Base-by-base conservation (phyloP, 1,284 basidiomycete genomes). In the Xerocomus minutiporus region DNA sequence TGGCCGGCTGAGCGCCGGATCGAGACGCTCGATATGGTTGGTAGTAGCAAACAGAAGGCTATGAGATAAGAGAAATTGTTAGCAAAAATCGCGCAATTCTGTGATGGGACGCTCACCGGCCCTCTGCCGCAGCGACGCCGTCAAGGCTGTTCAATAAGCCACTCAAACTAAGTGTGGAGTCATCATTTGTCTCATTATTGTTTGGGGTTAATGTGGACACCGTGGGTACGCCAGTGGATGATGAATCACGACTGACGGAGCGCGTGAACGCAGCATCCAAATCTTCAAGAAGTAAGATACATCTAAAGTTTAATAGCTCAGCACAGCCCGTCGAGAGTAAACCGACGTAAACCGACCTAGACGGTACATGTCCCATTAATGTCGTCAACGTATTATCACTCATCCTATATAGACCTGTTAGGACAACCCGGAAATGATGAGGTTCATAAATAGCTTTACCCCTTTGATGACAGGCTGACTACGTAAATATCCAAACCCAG, bases 401-500 rank as follows among this genome's bases (percentile, higher is more conserved):
- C 86, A 94, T 90, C 54, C 88, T 88, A 62, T 50, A 34, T 8
- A 31, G 12, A 51, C 20, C 26, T 36, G 54, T 66, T 48, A 66
- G 53, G 29, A 42, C 8, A 8, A 38, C 11, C 46, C 41, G 23
- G 23, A 43, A 41, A 50, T 4, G 41, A 41, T 3, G 3, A 23
- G 0, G 6, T 4, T 41, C 25, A 52, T 12, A 13, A 47, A 55
- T 47, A 61, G n/a, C 51, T 79, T 59, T 72, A 88, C 88, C 87
- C 88, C 68, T 91, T 91, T 38, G 86, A 83, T 43, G 88, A 91
- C 48, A 94, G 73, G 50, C 86, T 90, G 57, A 93, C 82, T 48
- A 91, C 88, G 65, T 93, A 93, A 58, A 94, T 91, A 69, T 93
- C 90, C 28, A 93, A 76, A n/a, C 85, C 83, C 38, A 93, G 77